Base-by-base conservation (phyloP, 208 protist species). In the Trypanosoma cruzi region DNA sequence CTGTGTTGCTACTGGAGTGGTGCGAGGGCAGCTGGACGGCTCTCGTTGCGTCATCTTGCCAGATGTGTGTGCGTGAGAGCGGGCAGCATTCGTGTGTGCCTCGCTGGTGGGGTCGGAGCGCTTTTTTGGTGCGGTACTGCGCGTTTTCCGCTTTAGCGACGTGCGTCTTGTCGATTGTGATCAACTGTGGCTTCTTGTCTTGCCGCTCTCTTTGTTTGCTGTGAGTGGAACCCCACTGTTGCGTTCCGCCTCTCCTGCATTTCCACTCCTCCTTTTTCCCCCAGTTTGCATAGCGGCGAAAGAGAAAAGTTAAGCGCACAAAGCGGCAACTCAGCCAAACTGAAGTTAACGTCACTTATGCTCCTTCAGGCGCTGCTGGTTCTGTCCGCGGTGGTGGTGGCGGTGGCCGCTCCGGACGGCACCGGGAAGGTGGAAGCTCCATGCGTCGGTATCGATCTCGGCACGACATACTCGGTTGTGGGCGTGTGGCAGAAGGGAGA, bases 351-450 rank as follows among this genome's bases (percentile, higher is more conserved):
- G 13, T 13, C 5, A 16, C 8, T 44, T 44, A 44, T 16, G 37
- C 13, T 44, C 37, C 37, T 44, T 5, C 13, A 7, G 54, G 22
- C 32, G 54, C 32, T 62, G 55, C 31, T 66, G 18, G 20, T 73
- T 8, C 64, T 63, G 5, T n/a, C 71, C 1, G 53, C 55, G 32
- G n/a, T 61, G n/a, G 63, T 67, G 20, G 70, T 54, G 22, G 83
- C 72, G 1, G 46, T 49, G 24, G 85, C 86, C 5, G 82, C 81
- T 14, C 73, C 86, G 13, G 86, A 89, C 42, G 81, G 81, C 59
- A 70, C 63, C 44, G 86, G 84, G 54, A 93, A 94, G 74, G 86
- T 96, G 7, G 88, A 96, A 68, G 64, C 77, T 1, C 90, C 92
- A n/a, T 93, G 92, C 73, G 85, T 98, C 61, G 48, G 48, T n/a